Evolutionary conservation across 441 rosid genomes (phyloP).

Genomic region (Raphanus hybrid): DNA sequence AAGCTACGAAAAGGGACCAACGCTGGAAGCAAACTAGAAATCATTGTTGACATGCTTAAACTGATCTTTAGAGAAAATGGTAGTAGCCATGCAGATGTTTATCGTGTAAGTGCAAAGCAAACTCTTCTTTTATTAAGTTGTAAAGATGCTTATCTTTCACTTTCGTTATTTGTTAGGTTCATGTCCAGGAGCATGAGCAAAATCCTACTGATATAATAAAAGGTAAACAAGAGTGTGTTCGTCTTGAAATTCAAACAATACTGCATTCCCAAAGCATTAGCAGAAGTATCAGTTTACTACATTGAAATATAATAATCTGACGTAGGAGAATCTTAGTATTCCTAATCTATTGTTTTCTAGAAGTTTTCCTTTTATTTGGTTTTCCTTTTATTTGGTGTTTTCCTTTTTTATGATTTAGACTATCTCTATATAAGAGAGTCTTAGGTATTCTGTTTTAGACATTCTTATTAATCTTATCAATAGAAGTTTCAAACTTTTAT

Average conservation of each 20-base stretch:
- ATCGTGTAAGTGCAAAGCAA: constrained; percentile 71
- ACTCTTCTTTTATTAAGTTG: constrained; percentile 6
- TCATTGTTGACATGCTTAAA: constrained; percentile 70
- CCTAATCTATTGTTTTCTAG: no score
- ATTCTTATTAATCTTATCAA: no score
- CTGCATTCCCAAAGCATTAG: constrained; percentile 19
- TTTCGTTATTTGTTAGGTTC: constrained; percentile 61
- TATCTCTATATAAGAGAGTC: no score
- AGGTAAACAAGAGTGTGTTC: constrained; percentile 51
- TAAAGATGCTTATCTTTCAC: constrained; percentile 18
- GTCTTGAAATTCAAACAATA: constrained; percentile 12
- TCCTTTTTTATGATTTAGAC: no score
- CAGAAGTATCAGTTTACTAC: constrained; percentile 6
- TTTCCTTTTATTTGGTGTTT: no score
- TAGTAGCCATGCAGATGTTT: constrained; percentile 66
- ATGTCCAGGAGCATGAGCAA: constrained; percentile 75
- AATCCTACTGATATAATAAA: constrained; percentile 58
- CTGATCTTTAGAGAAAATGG: constrained; percentile 72
- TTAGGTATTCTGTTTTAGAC: no score
- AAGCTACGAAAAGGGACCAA: constrained; percentile 57
- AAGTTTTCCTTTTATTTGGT: no score
- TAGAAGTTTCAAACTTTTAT: no score
- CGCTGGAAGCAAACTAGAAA: constrained; percentile 76
- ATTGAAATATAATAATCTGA: constrained; percentile 1
- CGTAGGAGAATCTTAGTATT: no score